Conservation (phyloP, 768 basidiomycete species). For the Suillus placidus region DNA sequence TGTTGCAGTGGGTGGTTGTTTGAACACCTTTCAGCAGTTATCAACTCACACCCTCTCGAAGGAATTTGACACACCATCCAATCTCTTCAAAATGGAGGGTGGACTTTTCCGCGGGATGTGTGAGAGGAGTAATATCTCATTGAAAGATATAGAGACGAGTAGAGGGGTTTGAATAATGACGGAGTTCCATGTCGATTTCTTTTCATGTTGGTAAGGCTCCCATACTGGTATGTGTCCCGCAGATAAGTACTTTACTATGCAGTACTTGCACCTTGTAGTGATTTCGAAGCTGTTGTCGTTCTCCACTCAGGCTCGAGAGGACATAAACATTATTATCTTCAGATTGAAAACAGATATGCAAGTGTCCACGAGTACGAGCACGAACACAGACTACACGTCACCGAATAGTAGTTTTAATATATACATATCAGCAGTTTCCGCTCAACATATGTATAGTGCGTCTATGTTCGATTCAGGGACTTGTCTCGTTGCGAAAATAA, state of each 20-base stretch:
- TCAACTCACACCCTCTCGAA: slow-evolving; percentile 16
- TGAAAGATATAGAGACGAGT: slow-evolving; percentile 44
- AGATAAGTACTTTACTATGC: neutral
- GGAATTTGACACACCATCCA: slow-evolving; percentile 62
- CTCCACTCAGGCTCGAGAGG: neutral
- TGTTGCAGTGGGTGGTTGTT: slow-evolving; percentile 45
- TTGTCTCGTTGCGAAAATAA: neutral
- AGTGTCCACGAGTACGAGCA: neutral
- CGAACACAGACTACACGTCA: slow-evolving; percentile 20
- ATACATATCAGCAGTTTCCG: slow-evolving; percentile 64
- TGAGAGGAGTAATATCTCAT: slow-evolving; percentile 51
- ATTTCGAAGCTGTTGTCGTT: neutral
- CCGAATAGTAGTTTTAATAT: slow-evolving; percentile 42
- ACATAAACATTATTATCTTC: neutral
- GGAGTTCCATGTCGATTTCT: neutral
- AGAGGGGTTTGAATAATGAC: neutral
- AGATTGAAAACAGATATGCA: neutral
- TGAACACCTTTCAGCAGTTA: neutral
- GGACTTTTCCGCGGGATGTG: slow-evolving; percentile 68
- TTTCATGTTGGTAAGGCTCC: neutral
- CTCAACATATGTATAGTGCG: slow-evolving; percentile 27
- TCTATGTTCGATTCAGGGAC: slow-evolving; percentile 11
- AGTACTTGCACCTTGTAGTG: neutral
- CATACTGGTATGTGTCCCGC: neutral
- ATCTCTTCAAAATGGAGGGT: slow-evolving; percentile 30